Evolutionary conservation across 164 flowering plant genomes (phyloP).

Genomic region (Santalum album): DNA sequence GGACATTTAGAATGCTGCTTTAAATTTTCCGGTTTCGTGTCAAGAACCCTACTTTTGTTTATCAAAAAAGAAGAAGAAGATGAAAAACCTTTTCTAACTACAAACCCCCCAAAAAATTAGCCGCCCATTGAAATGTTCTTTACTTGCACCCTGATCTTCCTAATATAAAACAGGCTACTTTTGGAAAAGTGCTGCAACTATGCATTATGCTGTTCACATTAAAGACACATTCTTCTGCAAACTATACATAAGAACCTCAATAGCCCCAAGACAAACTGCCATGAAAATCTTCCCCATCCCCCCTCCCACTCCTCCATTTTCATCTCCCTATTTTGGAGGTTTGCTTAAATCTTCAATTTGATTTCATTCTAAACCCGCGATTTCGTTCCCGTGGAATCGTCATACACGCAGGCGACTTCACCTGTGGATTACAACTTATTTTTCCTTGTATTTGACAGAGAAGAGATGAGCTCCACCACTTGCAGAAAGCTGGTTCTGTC

Average conservation of each 20-base stretch:
- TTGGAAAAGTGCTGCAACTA: neutral
- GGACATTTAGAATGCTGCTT: too few relatives aligned
- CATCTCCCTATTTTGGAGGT: neutral
- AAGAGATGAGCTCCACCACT: slow-evolving; percentile 15
- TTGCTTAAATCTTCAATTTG: neutral
- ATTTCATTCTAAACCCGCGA: too few relatives aligned
- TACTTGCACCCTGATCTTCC: neutral
- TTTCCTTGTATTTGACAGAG: slow-evolving; percentile 15
- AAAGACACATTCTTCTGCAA: neutral
- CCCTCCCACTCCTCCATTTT: too few relatives aligned
- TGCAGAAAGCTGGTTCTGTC: slow-evolving; percentile 1
- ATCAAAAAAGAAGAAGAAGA: too few relatives aligned
- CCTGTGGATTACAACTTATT: neutral
- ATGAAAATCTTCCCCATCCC: too few relatives aligned
- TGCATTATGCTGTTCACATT: neutral
- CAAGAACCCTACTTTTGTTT: too few relatives aligned
- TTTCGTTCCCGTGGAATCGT: neutral
- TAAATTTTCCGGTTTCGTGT: too few relatives aligned
- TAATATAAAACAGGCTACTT: neutral
- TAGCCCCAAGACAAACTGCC: neutral
- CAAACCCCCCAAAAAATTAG: too few relatives aligned
- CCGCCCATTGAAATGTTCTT: too few relatives aligned
- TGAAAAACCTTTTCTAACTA: too few relatives aligned
- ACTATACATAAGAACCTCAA: neutral
- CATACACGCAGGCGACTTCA: neutral